A percentile compares a stretch with the other conserved stretches of the same genome.
Evolutionary conservation across 225 moss, liverwort and hornwort genomes (phyloP).

Genomic region (Anthoceros angustus): DNA sequence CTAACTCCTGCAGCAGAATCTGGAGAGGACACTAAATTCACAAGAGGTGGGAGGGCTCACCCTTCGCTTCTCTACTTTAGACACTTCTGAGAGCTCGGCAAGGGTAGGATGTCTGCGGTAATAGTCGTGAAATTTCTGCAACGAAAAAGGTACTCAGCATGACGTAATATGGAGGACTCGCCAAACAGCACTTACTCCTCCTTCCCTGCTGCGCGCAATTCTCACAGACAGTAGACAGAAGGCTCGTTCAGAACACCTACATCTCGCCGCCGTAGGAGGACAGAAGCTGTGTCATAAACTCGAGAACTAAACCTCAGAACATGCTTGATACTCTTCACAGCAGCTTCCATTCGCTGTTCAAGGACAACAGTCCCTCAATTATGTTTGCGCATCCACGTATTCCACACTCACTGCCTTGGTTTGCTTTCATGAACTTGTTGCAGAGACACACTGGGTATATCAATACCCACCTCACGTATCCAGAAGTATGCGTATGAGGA

Average conservation of each 20-base stretch:
- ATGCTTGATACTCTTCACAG: conserved; percentile 61
- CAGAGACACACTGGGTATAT: no score
- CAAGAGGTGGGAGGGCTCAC: conserved; percentile 7
- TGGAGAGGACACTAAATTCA: not conserved
- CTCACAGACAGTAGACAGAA: not conserved
- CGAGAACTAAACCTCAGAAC: conserved; percentile 61
- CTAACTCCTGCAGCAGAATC: not conserved
- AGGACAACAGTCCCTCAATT: not conserved
- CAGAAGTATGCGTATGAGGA: conserved; percentile 79
- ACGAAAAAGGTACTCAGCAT: not conserved
- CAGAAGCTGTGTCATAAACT: conserved; percentile 46
- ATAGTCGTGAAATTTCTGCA: conserved; percentile 31
- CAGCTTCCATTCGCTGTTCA: conserved; percentile 50
- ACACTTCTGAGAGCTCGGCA: conserved; percentile 47
- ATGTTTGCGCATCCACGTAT: not conserved
- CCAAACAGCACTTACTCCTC: not conserved
- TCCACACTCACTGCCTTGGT: not conserved
- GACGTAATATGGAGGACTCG: not conserved
- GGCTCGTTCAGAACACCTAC: conserved; percentile 11
- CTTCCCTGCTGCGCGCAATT: not conserved
- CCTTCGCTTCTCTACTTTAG: conserved; percentile 34
- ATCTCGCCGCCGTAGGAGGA: conserved; percentile 50
- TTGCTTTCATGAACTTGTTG: not conserved
- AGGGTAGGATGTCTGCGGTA: conserved; percentile 56
- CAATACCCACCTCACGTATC: conserved; percentile 44